Base-by-base conservation (phyloP, 164 flowering plant species). In the Macadamia integrifolia region DNA sequence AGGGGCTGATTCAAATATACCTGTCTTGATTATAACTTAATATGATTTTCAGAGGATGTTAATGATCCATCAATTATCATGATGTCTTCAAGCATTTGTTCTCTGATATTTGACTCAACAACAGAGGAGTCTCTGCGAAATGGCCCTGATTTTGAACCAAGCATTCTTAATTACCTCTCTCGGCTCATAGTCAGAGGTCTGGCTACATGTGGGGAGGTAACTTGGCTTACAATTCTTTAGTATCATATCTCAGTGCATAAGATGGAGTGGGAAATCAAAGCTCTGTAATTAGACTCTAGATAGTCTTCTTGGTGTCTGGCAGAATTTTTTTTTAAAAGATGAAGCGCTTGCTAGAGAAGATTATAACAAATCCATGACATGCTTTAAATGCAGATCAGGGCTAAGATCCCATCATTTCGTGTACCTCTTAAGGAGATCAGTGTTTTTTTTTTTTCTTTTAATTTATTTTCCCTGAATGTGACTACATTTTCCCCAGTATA, bases 11-110 rank as follows among this genome's bases (percentile, higher is more conserved):
- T 49, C 44, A 6, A 8, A 31, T 14, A 43, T 66, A n/a, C 13
- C 1, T 18, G 32, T 46, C n/a, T 49, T 55, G 10, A 58, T 71
- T 40, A 46, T 48, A 69, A 60, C 32, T 74, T 32, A 15, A 44
- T 55, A 42, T 72, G 77, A 30, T 66, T 66, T 66, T 53, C 87
- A 88, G 93, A 76, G 69, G 52, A 71, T 48, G 64, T 61, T 31
- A 53, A 68, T 68, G 93, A 90, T 56, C 75, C 71, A 8, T 82
- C 92, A 68, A 56, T 80, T 59, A 70, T 85, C 18, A 86, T 89
- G 91, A 90, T 90, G 95, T 93, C 91, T 69, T 76, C 97, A 72
- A 85, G 88, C 79, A 83, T 94, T 66, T 87, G 93, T 63, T 30
- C 93, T 9, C 74, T 94, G 70, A 69, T 94, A 69, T 79, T 92